Conservation (phyloP, 2,329 filamentous ascomycete species). For the Calonectria fujianensis region DNA sequence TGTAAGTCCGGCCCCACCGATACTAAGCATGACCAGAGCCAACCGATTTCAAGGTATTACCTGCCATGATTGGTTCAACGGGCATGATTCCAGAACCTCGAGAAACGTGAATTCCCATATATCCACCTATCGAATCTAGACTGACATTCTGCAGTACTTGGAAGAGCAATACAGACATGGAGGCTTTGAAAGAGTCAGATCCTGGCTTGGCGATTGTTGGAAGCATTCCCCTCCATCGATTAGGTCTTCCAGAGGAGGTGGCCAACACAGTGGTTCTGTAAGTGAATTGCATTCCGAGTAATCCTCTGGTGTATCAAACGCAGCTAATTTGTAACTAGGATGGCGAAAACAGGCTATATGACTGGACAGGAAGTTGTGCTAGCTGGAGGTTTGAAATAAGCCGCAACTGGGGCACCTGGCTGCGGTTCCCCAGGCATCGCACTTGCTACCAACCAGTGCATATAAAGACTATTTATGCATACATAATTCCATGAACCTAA, state of each 20-base stretch:
- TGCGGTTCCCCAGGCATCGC: background rate
- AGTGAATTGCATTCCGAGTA: slow-evolving; percentile 37
- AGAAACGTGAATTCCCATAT: slow-evolving; percentile 48
- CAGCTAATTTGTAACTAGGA: slow-evolving; percentile 28
- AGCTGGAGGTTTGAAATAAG: slow-evolving; percentile 40
- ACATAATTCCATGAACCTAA: background rate
- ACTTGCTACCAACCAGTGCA: background rate
- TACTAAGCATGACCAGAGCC: background rate
- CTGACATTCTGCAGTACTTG: slow-evolving; percentile 53
- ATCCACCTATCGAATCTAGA: background rate
- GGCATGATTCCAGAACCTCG: slow-evolving; percentile 60
- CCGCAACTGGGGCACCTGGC: background rate
- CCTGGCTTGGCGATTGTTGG: slow-evolving; percentile 60
- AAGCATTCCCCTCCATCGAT: slow-evolving; percentile 58
- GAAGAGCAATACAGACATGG: slow-evolving; percentile 56
- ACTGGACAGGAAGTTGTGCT: slow-evolving; percentile 44
- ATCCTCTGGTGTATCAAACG: fast-evolving
- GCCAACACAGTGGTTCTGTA: slow-evolving; percentile 59
- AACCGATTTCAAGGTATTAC: slow-evolving; percentile 51
- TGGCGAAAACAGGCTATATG: slow-evolving; percentile 46
- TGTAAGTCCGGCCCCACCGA: slow-evolving; percentile 44
- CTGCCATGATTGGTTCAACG: slow-evolving; percentile 61
- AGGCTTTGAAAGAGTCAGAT: slow-evolving; percentile 55
- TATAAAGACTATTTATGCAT: too few species aligned
- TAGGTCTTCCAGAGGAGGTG: slow-evolving; percentile 60